Evolutionary conservation across 805 yeast genomes (phyloP), one percentile per base, ranked within the genome.

Genomic region (Zygotorulaspora sp.): DNA sequence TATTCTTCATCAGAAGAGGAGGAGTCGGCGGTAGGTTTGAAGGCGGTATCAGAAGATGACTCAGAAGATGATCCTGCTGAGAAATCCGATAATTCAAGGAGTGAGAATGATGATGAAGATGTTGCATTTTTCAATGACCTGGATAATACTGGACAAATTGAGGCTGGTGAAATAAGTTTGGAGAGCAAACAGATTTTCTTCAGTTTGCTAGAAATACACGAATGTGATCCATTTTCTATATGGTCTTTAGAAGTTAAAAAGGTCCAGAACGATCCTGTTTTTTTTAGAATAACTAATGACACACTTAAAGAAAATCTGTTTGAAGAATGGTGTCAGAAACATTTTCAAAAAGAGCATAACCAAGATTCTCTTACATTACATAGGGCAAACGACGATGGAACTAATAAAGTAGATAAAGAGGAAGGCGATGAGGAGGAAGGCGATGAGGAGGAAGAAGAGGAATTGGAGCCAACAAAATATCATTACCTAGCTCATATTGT

Each of bases 201-300:
- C 5, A 41, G 51, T 6, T 46, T 77, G 25, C 56, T 77, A 7
- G 52, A 53, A 3, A 58, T 50, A 7, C 30, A 49, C 15, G 18
- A 53, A 0, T 41, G 72, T 8, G 66, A 75, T 46, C 75, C 78
- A 0, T 71, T 52, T 39, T 60, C 70, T 2, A 48, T 70, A 0
- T 78, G 80, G 81, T 68, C 68, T 5, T 43, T 55, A 1, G 78
- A 74, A 50, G 56, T 68, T 8, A 47, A 52, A 9, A 63, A 62
- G 34, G 45, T 77, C 0, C 57, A 65, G 1, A 43, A 59, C n/a
- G 77, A 76, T 42, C 66, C 70, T 4, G 45, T 66, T 9, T 76
- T 65, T 48, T 53, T 60, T 16, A 37, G 42, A 1, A 40, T 74
- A 13, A 58, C 59, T 6, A 50, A 61, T 17, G 63, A 67, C 27